Evolutionary conservation across 495 filamentous ascomycete genomes (phyloP).

Genomic region (Neurospora sp.): DNA sequence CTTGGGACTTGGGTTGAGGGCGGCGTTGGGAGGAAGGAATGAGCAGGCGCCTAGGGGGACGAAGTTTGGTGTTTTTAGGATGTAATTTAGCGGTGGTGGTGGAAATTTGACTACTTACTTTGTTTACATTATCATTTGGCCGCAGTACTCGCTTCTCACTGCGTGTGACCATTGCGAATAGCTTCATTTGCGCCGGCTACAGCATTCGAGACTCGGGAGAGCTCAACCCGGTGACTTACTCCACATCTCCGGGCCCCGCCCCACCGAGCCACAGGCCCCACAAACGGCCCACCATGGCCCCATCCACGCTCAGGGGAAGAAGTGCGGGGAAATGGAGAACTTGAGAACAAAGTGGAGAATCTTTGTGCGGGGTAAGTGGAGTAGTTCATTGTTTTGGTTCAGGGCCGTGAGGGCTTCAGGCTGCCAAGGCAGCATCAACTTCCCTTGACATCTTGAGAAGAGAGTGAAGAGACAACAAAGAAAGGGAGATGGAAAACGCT

Average conservation of each 20-base stretch:
- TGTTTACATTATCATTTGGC: background rate
- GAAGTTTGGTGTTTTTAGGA: conserved; percentile 91
- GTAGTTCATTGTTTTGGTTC: background rate
- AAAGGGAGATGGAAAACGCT: too few species aligned
- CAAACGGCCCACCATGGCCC: background rate
- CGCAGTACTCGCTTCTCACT: too few species aligned
- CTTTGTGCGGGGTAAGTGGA: background rate
- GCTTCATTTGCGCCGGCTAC: background rate
- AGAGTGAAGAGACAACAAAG: background rate
- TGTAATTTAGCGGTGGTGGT: conserved; percentile 42
- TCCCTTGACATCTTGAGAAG: background rate
- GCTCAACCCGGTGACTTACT: background rate
- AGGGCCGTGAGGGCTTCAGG: background rate
- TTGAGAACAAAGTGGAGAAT: background rate
- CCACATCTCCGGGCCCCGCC: background rate
- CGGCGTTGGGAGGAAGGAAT: conserved; percentile 61
- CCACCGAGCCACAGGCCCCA: background rate
- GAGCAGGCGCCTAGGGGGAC: conserved; percentile 51
- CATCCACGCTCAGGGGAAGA: background rate
- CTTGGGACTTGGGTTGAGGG: conserved; percentile 70
- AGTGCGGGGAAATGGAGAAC: background rate
- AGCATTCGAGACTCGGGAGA: background rate
- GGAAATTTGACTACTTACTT: background rate
- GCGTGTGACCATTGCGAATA: background rate
- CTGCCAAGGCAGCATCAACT: background rate